Evolutionary conservation across 306 rosid species (phyloP).

Genomic region (Ziziphus jujuba): DNA sequence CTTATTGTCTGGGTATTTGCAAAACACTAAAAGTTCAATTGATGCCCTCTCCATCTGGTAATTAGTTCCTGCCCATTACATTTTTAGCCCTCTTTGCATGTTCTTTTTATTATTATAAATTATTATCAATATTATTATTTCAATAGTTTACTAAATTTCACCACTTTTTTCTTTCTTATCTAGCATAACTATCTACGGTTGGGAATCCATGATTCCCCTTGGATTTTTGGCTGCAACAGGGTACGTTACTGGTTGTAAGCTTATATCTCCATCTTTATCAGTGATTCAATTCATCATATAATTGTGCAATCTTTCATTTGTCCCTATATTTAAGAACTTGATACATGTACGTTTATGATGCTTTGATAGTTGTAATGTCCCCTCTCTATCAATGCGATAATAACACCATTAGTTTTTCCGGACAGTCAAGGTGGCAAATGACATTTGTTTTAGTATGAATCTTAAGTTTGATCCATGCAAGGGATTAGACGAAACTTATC

Average conservation of each 20-base stretch:
- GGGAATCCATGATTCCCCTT: constrained; percentile 82
- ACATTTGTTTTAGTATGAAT: too few relatives aligned
- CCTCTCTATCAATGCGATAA: neutral
- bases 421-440: too few relatives aligned
- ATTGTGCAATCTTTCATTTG: neutral
- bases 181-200: constrained; percentile 61
- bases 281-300: too few relatives aligned
- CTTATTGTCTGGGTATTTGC: constrained; percentile 53
- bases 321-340: too few relatives aligned
- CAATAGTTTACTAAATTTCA: neutral
- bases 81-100: neutral
- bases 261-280: neutral
- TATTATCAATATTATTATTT: constrained; percentile 1
- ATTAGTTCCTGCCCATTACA: constrained; percentile 3
- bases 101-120: constrained; percentile 6
- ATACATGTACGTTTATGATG: neutral
- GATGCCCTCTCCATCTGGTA: constrained; percentile 75
- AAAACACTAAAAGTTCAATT: constrained; percentile 46
- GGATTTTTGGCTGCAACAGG: constrained; percentile 76
- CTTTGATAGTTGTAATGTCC: neutral
- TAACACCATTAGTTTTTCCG: neutral
- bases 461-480: too few relatives aligned
- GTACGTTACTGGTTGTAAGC: constrained; percentile 42
- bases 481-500: too few relatives aligned
- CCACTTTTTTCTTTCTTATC: constrained; percentile 19